These are phyloP conservation scores for Telfairia occidentalis DNA, from an alignment of 331 rosid genomes.

Conservation along the genomic window DNA sequence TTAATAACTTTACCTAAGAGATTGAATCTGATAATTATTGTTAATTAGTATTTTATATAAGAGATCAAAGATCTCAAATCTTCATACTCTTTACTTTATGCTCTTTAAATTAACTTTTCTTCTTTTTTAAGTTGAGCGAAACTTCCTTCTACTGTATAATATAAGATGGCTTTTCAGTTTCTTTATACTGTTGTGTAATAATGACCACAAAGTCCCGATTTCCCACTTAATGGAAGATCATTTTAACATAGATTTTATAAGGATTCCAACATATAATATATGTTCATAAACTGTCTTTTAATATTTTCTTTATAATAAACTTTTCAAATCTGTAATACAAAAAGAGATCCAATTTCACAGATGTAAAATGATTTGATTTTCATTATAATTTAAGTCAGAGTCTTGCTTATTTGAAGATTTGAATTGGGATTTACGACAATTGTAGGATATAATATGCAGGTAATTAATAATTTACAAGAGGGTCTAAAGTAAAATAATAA, in stretches of 20 bases:
- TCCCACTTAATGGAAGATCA: background rate
- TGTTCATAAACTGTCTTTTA: background rate
- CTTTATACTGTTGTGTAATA: background rate
- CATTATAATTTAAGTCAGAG: background rate
- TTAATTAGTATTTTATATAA: background rate
- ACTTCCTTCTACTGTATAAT: background rate
- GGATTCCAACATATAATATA: background rate
- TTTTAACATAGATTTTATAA: background rate
- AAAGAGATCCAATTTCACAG: background rate
- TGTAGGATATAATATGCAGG: background rate
- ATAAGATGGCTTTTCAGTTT: background rate
- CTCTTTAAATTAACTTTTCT: background rate
- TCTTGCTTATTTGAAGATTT: background rate
- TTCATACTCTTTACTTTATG: background rate
- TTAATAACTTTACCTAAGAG: background rate
- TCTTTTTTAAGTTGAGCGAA: background rate
- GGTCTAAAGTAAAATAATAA: background rate
- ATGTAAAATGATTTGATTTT: background rate
- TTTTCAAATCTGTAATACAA: background rate
- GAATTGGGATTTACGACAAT: background rate
- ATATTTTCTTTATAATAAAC: background rate
- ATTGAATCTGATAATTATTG: background rate
- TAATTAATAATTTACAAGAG: background rate
- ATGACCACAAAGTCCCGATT: background rate
- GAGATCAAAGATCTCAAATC: constrained; percentile 5